phyloP scores from a whole-genome alignment of 306 rosid genomes.

The Luffa aegyptiaca region DNA sequence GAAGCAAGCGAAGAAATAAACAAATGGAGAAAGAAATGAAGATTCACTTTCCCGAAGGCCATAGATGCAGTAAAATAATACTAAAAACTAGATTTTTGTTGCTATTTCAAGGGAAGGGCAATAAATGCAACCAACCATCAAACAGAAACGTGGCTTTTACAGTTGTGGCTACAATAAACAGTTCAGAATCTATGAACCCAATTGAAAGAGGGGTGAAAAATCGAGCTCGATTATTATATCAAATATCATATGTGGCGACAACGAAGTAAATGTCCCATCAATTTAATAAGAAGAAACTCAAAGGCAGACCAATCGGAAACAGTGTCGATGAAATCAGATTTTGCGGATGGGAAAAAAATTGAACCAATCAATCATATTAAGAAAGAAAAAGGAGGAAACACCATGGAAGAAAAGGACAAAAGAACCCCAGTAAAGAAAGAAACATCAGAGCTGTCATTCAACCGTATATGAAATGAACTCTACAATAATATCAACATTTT shows the following conservation, averaged over 20 bases:
- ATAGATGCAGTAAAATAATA: conserved; percentile 1
- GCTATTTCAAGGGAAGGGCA: neutral
- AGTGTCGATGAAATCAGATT: conserved; percentile 21
- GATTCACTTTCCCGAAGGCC: conserved; percentile 11
- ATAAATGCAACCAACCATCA: conserved; percentile 8
- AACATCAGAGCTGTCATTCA: conserved; percentile 7
- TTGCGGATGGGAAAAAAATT: conserved; percentile 20
- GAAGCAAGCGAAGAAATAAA: conserved; percentile 38
- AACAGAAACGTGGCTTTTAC: conserved; percentile 16
- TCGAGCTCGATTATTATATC: conserved; percentile 14
- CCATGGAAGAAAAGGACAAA: neutral
- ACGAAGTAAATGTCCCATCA: conserved; percentile 52
- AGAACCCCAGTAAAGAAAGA: neutral
- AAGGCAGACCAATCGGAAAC: conserved; percentile 30
- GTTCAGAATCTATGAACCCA: conserved; percentile 5
- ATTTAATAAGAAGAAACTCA: conserved; percentile 30
- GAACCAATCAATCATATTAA: conserved; percentile 28
- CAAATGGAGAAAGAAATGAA: conserved; percentile 27
- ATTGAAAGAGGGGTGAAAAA: neutral
- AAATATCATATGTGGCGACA: conserved; percentile 37
- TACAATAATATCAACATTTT: neutral
- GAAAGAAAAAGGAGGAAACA: conserved; percentile 19
- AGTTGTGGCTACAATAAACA: conserved; percentile 1
- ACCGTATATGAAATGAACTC: neutral
- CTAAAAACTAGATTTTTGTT: neutral